phyloP scores from a whole-genome alignment of 1,139 yeast genomes.

The Suhomyces bolitotheri region DNA sequence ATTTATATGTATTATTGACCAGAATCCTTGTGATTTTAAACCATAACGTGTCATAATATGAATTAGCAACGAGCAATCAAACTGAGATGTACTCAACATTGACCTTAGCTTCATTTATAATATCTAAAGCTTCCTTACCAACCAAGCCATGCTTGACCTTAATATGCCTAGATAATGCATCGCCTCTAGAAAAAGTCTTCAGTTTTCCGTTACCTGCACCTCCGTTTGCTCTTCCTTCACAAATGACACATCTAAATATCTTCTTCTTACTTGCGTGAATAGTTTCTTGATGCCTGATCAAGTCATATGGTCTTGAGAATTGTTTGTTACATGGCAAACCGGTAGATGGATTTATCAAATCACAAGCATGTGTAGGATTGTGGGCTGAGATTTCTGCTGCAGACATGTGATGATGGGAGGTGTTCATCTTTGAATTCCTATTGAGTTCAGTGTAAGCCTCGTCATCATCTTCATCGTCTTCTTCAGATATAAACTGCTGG shows the following conservation, averaged over 20 bases:
- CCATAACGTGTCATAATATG: neutral
- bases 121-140: conserved; percentile 52
- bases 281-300: conserved; percentile 52
- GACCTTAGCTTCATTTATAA: conserved; percentile 73
- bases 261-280: conserved; percentile 51
- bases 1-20: conserved; percentile 6
- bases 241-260: conserved; percentile 50
- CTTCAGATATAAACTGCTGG: conserved; percentile 4
- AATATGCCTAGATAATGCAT: conserved; percentile 51
- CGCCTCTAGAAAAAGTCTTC: conserved; percentile 51
- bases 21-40: neutral
- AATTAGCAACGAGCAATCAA: conserved; percentile 3
- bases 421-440: neutral
- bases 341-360: conserved; percentile 58
- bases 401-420: conserved; percentile 9
- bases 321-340: conserved; percentile 47
- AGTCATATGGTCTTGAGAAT: conserved; percentile 50
- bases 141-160: conserved; percentile 50
- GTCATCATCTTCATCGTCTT: conserved; percentile 11
- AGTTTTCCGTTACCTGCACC: conserved; percentile 61
- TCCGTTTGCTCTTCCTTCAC: conserved; percentile 50
- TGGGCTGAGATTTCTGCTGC: conserved; percentile 21
- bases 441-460: too few species aligned
- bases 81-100: conserved; percentile 63
- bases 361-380: conserved; percentile 44